Evolutionary conservation across 2,329 filamentous ascomycete species (phyloP).

Genomic region (Tolypocladium inflatum): DNA sequence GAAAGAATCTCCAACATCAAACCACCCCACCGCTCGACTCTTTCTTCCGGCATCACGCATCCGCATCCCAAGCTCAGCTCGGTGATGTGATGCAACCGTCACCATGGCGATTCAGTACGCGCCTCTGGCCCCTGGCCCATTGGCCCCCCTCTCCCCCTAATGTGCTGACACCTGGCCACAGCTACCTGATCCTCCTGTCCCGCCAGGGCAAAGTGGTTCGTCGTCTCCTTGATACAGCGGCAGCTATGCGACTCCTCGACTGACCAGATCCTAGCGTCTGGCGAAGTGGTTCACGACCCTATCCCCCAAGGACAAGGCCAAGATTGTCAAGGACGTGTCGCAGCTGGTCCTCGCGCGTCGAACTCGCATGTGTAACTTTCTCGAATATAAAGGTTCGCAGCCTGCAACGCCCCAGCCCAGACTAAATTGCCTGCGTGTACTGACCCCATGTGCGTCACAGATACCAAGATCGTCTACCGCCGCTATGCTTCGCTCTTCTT

Average conservation of each 20-base stretch:
- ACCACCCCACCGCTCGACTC: background rate
- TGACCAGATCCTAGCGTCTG: constrained; percentile 56
- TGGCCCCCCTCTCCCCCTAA: constrained; percentile 1
- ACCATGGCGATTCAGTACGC: constrained; percentile 37
- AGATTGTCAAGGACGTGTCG: constrained; percentile 99
- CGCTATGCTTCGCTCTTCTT: constrained; percentile 99
- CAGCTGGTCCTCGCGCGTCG: constrained; percentile 92
- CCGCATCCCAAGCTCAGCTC: constrained; percentile 5
- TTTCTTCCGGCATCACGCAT: background rate
- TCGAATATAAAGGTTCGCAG: constrained; percentile 87
- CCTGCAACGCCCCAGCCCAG: background rate
- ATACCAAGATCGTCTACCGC: constrained; percentile 97
- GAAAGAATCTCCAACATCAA: constrained; percentile 2
- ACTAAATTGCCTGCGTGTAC: background rate
- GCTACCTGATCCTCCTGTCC: constrained; percentile 95
- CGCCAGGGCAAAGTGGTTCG: constrained; percentile 98
- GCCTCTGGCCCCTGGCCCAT: constrained; percentile 4
- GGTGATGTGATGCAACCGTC: constrained; percentile 11
- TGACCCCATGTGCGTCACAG: constrained; percentile 32
- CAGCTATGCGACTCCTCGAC: background rate
- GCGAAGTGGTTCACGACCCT: constrained; percentile 99
- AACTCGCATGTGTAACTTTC: constrained; percentile 99
- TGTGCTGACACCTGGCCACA: constrained; percentile 28
- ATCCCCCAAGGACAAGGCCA: constrained; percentile 96
- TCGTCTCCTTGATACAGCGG: constrained; percentile 15